Evolutionary conservation across 2,329 filamentous ascomycete species (phyloP), one percentile per base, ranked within the genome.

Genomic region (Trichoderma breve): DNA sequence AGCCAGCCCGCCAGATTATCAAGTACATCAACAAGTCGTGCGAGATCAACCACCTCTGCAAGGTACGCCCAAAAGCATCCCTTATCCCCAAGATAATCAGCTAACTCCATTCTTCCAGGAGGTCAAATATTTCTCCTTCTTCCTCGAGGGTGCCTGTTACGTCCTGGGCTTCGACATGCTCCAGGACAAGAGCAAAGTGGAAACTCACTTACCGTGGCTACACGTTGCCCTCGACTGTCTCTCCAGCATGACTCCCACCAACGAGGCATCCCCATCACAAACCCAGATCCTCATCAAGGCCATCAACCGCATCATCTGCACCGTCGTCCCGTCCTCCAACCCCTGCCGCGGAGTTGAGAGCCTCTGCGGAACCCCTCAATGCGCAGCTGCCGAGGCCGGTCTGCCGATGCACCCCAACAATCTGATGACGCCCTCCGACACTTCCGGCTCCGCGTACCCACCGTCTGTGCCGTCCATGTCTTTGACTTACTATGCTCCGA

Each of bases 161-260:
- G 66, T 69, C 57, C 39, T 69, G 4, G 66, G 66, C 32, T 61
- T 69, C 39, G 66, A 69, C 57, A 69, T 69, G 66, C 66, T 69
- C 28, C 66, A 69, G 9, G 66, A 69, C 66, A 69, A 69, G 8
- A 47, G n/a, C n/a, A 69, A 69, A 21, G 66, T 69, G 5, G 66
- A 69, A 34, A 18, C 57, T 26, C 66, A 69, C 39, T 14, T 69
- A 2, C 66, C 66, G 26, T 69, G 66, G 66, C 55, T 69, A 9
- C 66, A 69, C 28, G 66, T 32, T 26, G 66, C 66, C 2, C 28
- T 69, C n/a, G 66, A 69, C 28, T 69, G 66, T n/a, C 66, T 69
- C 3, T 61, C 55, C n/a, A 51, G 36, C n/a, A 69, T 69, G 66
- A 32, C 57, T 51, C 66, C 66, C 3, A 15, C 34, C 14, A 69